These are phyloP conservation scores for Pseudocercospora macadamiae DNA, from an alignment of 2,329 filamentous ascomycete genomes.

Conservation along the genomic window DNA sequence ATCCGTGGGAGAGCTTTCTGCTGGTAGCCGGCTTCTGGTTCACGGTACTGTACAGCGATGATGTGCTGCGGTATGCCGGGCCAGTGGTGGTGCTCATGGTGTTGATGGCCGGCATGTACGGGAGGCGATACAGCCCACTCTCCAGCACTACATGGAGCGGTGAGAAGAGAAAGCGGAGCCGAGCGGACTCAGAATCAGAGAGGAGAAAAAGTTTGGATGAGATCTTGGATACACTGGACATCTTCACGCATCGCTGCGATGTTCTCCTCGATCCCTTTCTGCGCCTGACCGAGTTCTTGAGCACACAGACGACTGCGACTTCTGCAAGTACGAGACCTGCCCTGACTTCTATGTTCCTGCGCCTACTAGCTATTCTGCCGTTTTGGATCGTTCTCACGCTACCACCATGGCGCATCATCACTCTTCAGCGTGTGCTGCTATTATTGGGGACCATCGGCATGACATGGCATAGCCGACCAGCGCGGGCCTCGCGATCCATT, in stretches of 20 bases:
- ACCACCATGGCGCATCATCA: constrained; percentile 81
- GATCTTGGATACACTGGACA: constrained; percentile 89
- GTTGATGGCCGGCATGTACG: constrained; percentile 91
- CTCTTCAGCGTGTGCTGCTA: constrained; percentile 81
- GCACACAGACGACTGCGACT: constrained; percentile 82
- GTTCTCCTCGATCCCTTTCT: constrained; percentile 87
- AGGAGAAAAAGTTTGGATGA: constrained; percentile 96
- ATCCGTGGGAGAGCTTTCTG: constrained; percentile 96
- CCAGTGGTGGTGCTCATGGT: constrained; percentile 78
- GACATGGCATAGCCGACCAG: constrained; percentile 89
- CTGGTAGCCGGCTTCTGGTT: constrained; percentile 86
- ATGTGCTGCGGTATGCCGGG: constrained; percentile 77
- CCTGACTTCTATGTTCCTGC: constrained; percentile 83
- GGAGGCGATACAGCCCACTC: constrained; percentile 82
- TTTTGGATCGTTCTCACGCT: constrained; percentile 84
- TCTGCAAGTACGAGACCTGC: constrained; percentile 89
- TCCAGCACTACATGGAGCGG: constrained; percentile 76
- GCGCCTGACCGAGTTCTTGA: constrained; percentile 84
- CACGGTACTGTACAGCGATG: constrained; percentile 80
- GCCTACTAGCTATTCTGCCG: constrained; percentile 84
- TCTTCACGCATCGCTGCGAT: constrained; percentile 90
- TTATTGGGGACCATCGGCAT: constrained; percentile 82
- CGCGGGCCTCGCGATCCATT: constrained; percentile 80
- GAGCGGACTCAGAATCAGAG: constrained; percentile 58
- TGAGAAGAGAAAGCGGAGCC: constrained; percentile 60